Conservation (phyloP, 1,284 basidiomycete genomes). For the Ganoderma resinaceum region DNA sequence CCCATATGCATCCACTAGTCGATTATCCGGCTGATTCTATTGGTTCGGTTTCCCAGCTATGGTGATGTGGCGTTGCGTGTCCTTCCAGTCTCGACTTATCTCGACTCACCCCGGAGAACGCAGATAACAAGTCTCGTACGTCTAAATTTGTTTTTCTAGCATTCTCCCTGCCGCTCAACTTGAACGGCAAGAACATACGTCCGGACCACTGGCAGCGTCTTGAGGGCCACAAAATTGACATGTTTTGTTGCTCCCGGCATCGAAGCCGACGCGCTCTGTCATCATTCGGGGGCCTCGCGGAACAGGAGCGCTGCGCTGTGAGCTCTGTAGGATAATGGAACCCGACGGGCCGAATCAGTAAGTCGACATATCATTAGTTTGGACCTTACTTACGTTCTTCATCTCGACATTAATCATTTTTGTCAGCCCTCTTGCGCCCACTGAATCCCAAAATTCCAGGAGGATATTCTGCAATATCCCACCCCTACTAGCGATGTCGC, state of each 20-base stretch:
- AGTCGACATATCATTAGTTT: neutral
- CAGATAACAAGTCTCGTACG: neutral
- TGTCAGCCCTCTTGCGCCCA: neutral
- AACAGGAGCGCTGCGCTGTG: neutral
- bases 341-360: neutral
- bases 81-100: neutral
- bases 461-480: neutral
- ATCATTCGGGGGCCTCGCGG: neutral
- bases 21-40: neutral
- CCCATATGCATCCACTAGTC: constrained; percentile 5
- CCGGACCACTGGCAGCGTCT: neutral
- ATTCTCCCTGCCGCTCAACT: neutral
- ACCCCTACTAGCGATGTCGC: neutral
- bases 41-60: neutral
- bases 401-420: too few species aligned
- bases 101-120: neutral
- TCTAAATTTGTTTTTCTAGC: neutral
- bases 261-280: neutral
- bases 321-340: too few species aligned
- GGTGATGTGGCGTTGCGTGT: neutral
- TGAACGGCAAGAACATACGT: neutral
- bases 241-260: neutral
- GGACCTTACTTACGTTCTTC: neutral
- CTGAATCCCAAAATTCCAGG: neutral
- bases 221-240: neutral